Evolutionary conservation across 2,329 filamentous ascomycete genomes (phyloP).

Genomic region (Huntiella decipiens): DNA sequence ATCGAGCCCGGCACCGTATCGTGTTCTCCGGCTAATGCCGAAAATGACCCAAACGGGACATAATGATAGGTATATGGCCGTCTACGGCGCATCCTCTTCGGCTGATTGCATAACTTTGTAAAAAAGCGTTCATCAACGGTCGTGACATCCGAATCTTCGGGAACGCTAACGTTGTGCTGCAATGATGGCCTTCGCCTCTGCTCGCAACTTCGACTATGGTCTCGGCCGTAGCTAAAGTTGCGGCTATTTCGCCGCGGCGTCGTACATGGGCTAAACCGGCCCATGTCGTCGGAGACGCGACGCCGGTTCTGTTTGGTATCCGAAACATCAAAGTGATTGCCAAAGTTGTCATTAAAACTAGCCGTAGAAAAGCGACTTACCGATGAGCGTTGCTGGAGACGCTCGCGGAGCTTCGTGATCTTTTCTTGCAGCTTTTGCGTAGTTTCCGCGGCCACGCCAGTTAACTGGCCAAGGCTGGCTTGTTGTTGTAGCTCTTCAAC

Average conservation of each 20-base stretch:
- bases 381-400: slow-evolving; percentile 38
- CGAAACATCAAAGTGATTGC: not conserved
- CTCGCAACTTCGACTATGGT: too few relatives aligned
- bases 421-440: slow-evolving; percentile 29
- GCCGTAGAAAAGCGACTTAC: slow-evolving; percentile 23
- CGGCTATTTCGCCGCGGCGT: too few relatives aligned
- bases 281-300: too few relatives aligned
- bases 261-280: too few relatives aligned
- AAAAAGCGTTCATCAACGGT: slow-evolving; percentile 5
- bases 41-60: too few relatives aligned
- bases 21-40: too few relatives aligned
- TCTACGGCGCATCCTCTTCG: slow-evolving; percentile 1
- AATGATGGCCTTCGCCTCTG: too few relatives aligned
- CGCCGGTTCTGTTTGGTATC: not conserved
- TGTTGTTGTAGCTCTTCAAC: slow-evolving; percentile 24
- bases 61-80: not conserved
- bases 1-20: too few relatives aligned
- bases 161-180: not conserved
- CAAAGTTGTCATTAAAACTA: not conserved
- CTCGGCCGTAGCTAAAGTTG: too few relatives aligned
- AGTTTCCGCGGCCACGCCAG: slow-evolving; percentile 18
- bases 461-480: slow-evolving; percentile 19
- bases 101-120: not conserved
- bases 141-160: not conserved
- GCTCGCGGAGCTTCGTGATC: slow-evolving; percentile 36